A percentile compares a stretch with the other conserved stretches of the same genome.
These are phyloP conservation scores for Endothia cerciana DNA, from an alignment of 2,329 filamentous ascomycete genomes.

Conservation along the genomic window DNA sequence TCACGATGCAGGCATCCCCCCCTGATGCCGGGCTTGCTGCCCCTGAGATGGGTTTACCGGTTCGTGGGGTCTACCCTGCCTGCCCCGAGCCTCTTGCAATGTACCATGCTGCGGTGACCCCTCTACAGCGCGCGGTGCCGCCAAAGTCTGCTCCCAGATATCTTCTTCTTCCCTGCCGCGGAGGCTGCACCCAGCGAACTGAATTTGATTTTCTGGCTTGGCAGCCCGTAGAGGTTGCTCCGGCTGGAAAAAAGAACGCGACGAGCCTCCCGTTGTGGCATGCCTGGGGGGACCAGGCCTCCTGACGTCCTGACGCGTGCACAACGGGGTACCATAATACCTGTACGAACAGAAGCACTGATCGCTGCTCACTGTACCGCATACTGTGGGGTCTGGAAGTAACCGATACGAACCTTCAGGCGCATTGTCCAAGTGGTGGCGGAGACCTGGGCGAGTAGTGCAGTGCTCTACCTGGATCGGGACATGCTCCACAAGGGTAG, in stretches of 20 bases:
- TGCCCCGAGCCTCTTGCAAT: neutral
- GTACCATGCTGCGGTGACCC: neutral
- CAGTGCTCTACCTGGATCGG: neutral
- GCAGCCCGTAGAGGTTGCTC: neutral
- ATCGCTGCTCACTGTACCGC: neutral
- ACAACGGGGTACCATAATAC: neutral
- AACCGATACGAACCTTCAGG: constrained; percentile 8
- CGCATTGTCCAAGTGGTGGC: neutral
- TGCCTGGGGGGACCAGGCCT: neutral
- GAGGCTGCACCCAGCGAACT: too few relatives aligned
- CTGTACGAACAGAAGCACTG: neutral
- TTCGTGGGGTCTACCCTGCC: constrained; percentile 4
- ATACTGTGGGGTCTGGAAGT: neutral
- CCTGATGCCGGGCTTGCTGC: neutral
- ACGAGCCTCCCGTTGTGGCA: neutral
- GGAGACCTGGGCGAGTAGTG: too few relatives aligned
- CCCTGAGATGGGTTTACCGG: constrained; percentile 8
- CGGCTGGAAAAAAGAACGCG: neutral
- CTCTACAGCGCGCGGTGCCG: neutral
- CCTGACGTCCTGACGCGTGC: constrained; percentile 2
- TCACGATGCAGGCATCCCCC: constrained; percentile 5
- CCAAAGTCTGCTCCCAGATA: neutral
- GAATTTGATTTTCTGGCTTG: neutral
- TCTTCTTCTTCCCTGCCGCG: neutral
- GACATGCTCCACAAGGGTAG: constrained; percentile 4